Percentiles rank a stretch among this genome's conserved stretches.
These are phyloP conservation scores for Xylaria sp. DNA, from an alignment of 2,329 filamentous ascomycete genomes.

Conservation along the genomic window DNA sequence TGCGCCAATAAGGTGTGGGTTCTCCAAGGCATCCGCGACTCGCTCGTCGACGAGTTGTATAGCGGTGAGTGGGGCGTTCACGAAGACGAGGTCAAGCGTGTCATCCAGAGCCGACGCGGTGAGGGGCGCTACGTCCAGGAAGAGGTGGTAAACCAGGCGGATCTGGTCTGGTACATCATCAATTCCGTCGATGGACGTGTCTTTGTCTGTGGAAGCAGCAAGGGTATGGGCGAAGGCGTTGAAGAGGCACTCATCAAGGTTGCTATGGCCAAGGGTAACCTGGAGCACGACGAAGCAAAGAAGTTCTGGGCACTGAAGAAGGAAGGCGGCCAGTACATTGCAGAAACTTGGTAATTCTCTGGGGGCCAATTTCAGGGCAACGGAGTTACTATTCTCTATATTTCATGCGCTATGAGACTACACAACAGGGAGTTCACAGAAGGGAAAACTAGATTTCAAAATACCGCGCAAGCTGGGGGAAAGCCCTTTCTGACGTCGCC, in stretches of 20 bases:
- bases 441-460: slow-evolving; percentile 25
- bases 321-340: slow-evolving; percentile 93
- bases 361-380: slow-evolving; percentile 4
- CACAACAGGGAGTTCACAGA: slow-evolving; percentile 12
- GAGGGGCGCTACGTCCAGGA: slow-evolving; percentile 95
- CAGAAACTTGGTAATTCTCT: slow-evolving; percentile 72
- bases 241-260: slow-evolving; percentile 88
- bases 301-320: slow-evolving; percentile 94
- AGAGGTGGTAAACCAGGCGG: slow-evolving; percentile 88
- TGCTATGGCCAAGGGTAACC: slow-evolving; percentile 89
- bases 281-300: slow-evolving; percentile 82
- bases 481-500: slow-evolving; percentile 3
- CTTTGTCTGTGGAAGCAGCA: slow-evolving; percentile 94
- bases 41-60: slow-evolving; percentile 94
- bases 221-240: slow-evolving; percentile 98
- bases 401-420: slow-evolving; percentile 9
- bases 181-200: slow-evolving; percentile 95
- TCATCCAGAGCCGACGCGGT: slow-evolving; percentile 79
- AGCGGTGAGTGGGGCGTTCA: slow-evolving; percentile 95
- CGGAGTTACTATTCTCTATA: slow-evolving; percentile 8
- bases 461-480: slow-evolving; percentile 27
- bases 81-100: slow-evolving; percentile 85
- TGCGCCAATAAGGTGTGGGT: slow-evolving; percentile 55
- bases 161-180: slow-evolving; percentile 98
- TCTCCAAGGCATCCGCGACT: slow-evolving; percentile 66